Evolutionary conservation across 306 rosid species (phyloP).

Genomic region (Sophora flavescens): DNA sequence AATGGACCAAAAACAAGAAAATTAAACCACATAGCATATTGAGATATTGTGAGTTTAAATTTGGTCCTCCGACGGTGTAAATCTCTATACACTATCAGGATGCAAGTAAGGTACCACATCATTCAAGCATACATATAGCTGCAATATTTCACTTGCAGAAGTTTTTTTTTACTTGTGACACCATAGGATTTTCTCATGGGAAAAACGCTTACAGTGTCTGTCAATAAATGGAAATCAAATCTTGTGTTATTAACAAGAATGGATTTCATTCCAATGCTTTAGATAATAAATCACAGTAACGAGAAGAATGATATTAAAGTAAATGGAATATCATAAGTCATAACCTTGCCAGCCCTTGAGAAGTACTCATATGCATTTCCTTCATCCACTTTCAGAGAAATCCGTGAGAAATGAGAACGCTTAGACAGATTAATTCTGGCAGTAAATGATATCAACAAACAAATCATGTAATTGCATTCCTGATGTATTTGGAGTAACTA

Average conservation of each 20-base stretch:
- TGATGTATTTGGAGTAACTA: constrained; percentile 63
- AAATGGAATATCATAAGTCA: constrained; percentile 49
- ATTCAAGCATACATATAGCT: background rate
- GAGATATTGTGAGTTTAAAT: constrained; percentile 12
- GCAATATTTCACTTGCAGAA: too few species aligned
- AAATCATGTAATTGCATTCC: constrained; percentile 25
- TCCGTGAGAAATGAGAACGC: constrained; percentile 53
- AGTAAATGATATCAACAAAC: constrained; percentile 23
- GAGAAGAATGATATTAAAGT: background rate
- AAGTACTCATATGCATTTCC: constrained; percentile 95
- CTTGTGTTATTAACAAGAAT: constrained; percentile 10
- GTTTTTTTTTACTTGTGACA: too few species aligned
- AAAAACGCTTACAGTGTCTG: background rate
- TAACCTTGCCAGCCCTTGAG: constrained; percentile 98
- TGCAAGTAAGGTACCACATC: constrained; percentile 2
- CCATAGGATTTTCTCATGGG: constrained; percentile 5
- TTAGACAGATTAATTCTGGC: constrained; percentile 43
- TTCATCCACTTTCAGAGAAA: constrained; percentile 94
- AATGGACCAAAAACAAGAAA: background rate
- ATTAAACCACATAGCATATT: constrained; percentile 13
- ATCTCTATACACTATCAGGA: background rate
- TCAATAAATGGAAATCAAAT: constrained; percentile 25
- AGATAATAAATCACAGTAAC: constrained; percentile 3
- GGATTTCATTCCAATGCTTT: constrained; percentile 12
- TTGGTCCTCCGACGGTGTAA: background rate